Conservation (phyloP, 2,329 filamentous ascomycete species). For the Whalleya microplaca region DNA sequence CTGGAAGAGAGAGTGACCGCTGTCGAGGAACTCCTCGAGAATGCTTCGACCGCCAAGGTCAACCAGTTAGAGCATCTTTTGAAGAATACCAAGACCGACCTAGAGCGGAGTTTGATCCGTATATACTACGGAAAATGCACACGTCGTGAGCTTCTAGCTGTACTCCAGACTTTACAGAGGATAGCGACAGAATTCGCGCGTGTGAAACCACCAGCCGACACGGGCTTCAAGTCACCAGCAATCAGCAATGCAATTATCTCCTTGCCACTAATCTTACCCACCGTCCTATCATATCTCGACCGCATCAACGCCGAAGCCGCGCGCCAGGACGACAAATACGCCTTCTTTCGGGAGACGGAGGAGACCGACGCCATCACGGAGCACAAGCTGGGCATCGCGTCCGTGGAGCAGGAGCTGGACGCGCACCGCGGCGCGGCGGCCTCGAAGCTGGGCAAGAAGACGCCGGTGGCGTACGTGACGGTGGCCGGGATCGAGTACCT, state of each 20-base stretch:
- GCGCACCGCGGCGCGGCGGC: slow-evolving; percentile 74
- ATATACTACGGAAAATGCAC: slow-evolving; percentile 98
- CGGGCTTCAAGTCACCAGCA: slow-evolving; percentile 72
- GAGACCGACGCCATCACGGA: slow-evolving; percentile 89
- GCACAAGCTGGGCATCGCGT: slow-evolving; percentile 88
- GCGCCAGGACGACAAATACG: slow-evolving; percentile 86
- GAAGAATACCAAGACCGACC: slow-evolving; percentile 72
- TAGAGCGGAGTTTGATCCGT: slow-evolving; percentile 90
- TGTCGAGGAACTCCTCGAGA: slow-evolving; percentile 81
- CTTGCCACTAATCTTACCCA: slow-evolving; percentile 75
- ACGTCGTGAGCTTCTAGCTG: slow-evolving; percentile 81
- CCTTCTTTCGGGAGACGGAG: slow-evolving; percentile 84
- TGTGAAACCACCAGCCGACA: slow-evolving; percentile 66
- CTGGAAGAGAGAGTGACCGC: slow-evolving; percentile 82
- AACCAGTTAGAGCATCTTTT: slow-evolving; percentile 77
- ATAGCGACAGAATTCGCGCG: slow-evolving; percentile 77
- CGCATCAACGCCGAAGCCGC: slow-evolving; percentile 86
- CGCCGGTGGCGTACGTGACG: slow-evolving; percentile 75
- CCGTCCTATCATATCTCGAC: slow-evolving; percentile 76
- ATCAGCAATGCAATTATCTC: slow-evolving; percentile 73
- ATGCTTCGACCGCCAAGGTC: slow-evolving; percentile 66
- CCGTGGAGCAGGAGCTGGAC: slow-evolving; percentile 86
- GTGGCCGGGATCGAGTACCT: slow-evolving; percentile 92
- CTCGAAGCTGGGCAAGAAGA: slow-evolving; percentile 70
- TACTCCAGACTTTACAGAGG: slow-evolving; percentile 82